Percentiles rank a stretch among this genome's conserved stretches.
Conservation (phyloP, 1,284 basidiomycete genomes). For the Trichosporon ovoides region DNA sequence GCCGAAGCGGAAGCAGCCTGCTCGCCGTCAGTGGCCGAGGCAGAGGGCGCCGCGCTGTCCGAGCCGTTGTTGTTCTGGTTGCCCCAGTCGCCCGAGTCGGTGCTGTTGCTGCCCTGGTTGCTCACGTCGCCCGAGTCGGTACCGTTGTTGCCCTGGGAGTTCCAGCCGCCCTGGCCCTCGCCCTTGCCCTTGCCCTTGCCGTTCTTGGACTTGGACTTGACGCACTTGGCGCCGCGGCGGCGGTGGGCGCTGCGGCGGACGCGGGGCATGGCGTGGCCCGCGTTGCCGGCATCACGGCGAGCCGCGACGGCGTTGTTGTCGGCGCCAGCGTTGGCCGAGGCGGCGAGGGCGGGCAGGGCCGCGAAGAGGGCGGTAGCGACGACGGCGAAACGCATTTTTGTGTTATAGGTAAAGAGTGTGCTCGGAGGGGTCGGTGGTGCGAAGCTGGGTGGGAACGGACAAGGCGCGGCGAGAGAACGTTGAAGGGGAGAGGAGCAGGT, state of each 20-base stretch:
- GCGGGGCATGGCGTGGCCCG: neutral
- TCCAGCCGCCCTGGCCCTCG: neutral
- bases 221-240: neutral
- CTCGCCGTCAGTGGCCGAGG: neutral
- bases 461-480: neutral
- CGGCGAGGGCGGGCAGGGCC: neutral
- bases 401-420: neutral
- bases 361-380: slow-evolving; percentile 1
- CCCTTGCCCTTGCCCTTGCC: neutral
- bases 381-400: neutral
- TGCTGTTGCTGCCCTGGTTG: neutral
- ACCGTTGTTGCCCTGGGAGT: neutral
- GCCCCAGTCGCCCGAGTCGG: neutral
- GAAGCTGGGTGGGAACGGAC: neutral
- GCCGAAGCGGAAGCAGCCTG: neutral
- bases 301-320: no score
- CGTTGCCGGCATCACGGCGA: no score
- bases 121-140: neutral
- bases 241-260: neutral
- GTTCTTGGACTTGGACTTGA: neutral
- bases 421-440: neutral
- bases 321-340: neutral
- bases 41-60: neutral
- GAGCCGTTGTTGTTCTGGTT: neutral
- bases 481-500: neutral